Conservation (phyloP, 2,329 filamentous ascomycete genomes). For the Salinomyces thailandicus region DNA sequence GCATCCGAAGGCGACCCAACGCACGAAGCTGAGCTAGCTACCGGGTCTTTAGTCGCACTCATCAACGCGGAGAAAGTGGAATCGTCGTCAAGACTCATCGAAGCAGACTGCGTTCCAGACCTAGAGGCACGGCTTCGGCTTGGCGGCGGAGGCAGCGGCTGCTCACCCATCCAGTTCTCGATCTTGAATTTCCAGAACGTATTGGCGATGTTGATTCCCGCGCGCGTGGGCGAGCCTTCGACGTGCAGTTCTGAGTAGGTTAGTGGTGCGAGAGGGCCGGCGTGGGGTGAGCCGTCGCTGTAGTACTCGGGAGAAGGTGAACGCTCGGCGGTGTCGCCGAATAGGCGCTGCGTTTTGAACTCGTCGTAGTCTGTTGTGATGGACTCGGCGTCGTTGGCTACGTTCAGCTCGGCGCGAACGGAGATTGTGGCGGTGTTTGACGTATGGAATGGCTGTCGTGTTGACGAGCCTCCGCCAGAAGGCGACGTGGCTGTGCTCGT, state of each 20-base stretch:
- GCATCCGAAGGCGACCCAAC: background rate
- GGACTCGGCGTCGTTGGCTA: conserved; percentile 1
- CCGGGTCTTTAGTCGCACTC: background rate
- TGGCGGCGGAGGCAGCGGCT: background rate
- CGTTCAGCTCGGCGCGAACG: background rate
- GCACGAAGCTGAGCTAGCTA: background rate
- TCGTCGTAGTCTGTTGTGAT: conserved; percentile 10
- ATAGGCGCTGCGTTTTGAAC: conserved; percentile 13
- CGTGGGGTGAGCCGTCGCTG: background rate
- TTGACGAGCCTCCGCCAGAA: too few relatives aligned
- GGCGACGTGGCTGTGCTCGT: background rate
- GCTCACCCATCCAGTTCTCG: conserved; percentile 1
- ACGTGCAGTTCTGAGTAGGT: too few relatives aligned
- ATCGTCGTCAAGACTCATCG: background rate
- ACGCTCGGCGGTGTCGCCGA: conserved; percentile 3
- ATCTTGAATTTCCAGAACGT: conserved; percentile 12
- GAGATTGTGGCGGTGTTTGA: too few relatives aligned
- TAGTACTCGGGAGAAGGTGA: background rate
- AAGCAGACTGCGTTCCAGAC: background rate
- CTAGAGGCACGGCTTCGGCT: background rate
- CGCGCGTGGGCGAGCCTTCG: too few relatives aligned
- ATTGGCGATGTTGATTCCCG: conserved; percentile 7
- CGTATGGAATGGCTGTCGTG: too few relatives aligned
- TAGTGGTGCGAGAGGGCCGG: too few relatives aligned
- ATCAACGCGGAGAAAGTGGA: background rate